These are phyloP conservation scores for Speleostelium caveatum DNA, from an alignment of 78 protist species.

Conservation along the genomic window DNA sequence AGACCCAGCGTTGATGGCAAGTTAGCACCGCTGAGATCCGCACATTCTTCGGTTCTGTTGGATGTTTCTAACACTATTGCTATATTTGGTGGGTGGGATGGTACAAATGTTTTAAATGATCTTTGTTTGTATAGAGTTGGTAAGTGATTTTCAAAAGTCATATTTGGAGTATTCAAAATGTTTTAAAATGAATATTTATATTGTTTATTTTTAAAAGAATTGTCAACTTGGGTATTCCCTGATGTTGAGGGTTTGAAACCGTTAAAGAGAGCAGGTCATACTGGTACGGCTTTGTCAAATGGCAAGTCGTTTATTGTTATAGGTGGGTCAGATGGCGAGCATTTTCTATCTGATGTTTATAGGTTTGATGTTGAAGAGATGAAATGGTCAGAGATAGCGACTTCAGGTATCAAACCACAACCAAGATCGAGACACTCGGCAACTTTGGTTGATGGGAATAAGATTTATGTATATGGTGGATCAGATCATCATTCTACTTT, in stretches of 20 bases:
- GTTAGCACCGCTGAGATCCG: slow-evolving; percentile 8
- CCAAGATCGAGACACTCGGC: slow-evolving; percentile 45
- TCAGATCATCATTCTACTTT: slow-evolving; percentile 1
- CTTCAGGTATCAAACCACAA: slow-evolving; percentile 21
- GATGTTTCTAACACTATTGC: background rate
- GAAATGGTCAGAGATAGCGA: slow-evolving; percentile 39
- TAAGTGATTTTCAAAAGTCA: background rate
- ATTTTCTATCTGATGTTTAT: slow-evolving; percentile 1
- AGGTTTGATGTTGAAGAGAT: background rate
- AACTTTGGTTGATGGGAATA: slow-evolving; percentile 13
- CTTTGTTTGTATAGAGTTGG: slow-evolving; percentile 24
- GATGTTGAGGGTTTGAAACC: slow-evolving; percentile 9
- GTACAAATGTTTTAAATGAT: background rate
- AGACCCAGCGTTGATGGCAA: slow-evolving; percentile 19
- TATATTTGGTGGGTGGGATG: slow-evolving; percentile 69
- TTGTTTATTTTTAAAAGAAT: background rate
- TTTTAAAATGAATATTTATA: background rate
- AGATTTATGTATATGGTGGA: slow-evolving; percentile 55
- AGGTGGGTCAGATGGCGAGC: slow-evolving; percentile 28
- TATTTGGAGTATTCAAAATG: background rate
- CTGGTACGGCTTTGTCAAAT: slow-evolving; percentile 16
- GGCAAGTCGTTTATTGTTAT: slow-evolving; percentile 11
- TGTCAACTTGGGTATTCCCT: slow-evolving; percentile 27
- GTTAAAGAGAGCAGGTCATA: slow-evolving; percentile 59
- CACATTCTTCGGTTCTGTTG: slow-evolving; percentile 43